phyloP scores from a whole-genome alignment of 495 filamentous ascomycete species.

The Trypethelium eluteriae region DNA sequence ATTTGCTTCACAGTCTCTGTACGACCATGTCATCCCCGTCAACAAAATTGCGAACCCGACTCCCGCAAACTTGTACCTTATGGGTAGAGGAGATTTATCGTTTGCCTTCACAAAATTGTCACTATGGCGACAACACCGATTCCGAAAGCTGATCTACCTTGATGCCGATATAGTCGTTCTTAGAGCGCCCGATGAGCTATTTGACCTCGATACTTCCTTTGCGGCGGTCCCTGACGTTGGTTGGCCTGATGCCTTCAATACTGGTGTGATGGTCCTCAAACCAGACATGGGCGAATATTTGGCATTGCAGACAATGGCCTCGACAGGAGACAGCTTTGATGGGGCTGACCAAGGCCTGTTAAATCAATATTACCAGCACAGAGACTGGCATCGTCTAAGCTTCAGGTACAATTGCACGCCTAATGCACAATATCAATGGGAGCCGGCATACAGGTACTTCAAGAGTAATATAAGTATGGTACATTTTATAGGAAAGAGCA shows the following conservation, averaged over 20 bases:
- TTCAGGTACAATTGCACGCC: conserved; percentile 97
- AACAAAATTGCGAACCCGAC: conserved; percentile 63
- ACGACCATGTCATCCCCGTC: conserved; percentile 84
- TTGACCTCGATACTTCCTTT: conserved; percentile 66
- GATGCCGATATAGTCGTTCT: conserved; percentile 86
- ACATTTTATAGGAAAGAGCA: conserved; percentile 87
- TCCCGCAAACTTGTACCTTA: conserved; percentile 78
- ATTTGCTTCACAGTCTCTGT: conserved; percentile 55
- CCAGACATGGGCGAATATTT: conserved; percentile 85
- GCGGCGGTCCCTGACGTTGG: conserved; percentile 91
- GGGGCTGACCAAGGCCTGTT: conserved; percentile 93
- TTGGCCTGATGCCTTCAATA: conserved; percentile 98
- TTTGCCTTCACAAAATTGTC: conserved; percentile 94
- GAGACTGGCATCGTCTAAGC: conserved; percentile 76
- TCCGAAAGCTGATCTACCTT: conserved; percentile 81
- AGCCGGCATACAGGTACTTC: conserved; percentile 89
- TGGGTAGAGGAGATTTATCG: conserved; percentile 83
- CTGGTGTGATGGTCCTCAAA: conserved; percentile 82
- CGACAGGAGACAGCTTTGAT: conserved; percentile 86
- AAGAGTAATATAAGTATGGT: conserved; percentile 77
- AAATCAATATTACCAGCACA: conserved; percentile 77
- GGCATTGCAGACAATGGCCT: conserved; percentile 72
- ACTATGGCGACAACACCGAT: conserved; percentile 87
- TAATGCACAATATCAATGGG: conserved; percentile 87
- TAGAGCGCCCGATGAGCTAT: conserved; percentile 85